Evolutionary conservation across 2,329 filamentous ascomycete species (phyloP), one percentile per base, ranked within the genome.

Genomic region (Exserohilum turcica): DNA sequence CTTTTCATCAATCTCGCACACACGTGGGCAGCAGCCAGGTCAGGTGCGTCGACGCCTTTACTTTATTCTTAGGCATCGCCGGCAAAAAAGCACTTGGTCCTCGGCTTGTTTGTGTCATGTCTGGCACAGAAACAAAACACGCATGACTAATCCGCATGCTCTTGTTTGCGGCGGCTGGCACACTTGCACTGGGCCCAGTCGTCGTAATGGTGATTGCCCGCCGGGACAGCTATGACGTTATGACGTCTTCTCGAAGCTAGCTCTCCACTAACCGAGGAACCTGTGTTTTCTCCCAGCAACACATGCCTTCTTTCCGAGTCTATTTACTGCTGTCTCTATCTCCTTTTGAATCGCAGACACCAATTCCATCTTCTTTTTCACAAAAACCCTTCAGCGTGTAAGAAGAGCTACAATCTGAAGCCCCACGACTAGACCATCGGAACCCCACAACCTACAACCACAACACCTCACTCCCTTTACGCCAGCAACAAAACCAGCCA

Each of bases 401-500:
- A 4, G 15, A 36, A 35, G 39, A 45, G 36, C 10, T 33, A 24
- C 19, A 40, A 21, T 21, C 35, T 44, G 29, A 42, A 45, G 42
- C 24, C 19, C 42, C 36, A 29, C 49, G 10, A 33, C 33, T 44
- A 21, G 29, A 44, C 35, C 40, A 15, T 29, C 35, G 16, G 35
- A 50, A 38, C 46, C 51, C 51, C 51, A 40, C 51, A 36, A 49
- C 19, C 29, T 16, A 33, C 36, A 13, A 12, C n/a, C 48, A 42
- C 38, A 10, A 33, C 36, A 31, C 33, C 31, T 16, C 32, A 19
- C 31, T 40, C 32, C 27, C 40, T 29, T 18, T 32, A n/a, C n/a
- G n/a, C 18, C 54, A 51, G 13, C 27, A 32, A 38, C 43, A 5
- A 39, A 49, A 18, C 43, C 48, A 60, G 37, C 36, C 50, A 75